Percentiles rank a stretch among this genome's conserved stretches.
phyloP scores from a whole-genome alignment of 257 asterid species.

The Solanum sparsipilum region DNA sequence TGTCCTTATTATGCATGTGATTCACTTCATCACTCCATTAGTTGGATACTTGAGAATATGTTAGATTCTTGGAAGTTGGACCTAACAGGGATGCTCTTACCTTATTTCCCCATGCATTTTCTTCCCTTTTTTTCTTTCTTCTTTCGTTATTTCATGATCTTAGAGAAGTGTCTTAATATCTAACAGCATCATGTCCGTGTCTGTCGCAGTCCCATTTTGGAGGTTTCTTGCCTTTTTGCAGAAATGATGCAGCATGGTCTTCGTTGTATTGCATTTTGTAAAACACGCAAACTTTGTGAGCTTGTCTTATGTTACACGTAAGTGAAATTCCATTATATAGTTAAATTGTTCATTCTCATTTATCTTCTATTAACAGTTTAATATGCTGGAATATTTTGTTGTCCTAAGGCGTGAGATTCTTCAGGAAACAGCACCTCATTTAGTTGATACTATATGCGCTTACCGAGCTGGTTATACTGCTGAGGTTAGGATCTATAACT shows the following conservation, averaged over 20 bases:
- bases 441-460: constrained; percentile 49
- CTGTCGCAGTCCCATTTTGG: constrained; percentile 74
- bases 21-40: not conserved
- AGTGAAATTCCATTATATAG: constrained; percentile 16
- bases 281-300: constrained; percentile 93
- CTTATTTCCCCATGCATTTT: not conserved
- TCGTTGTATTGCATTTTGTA: constrained; percentile 94
- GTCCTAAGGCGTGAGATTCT: constrained; percentile 76
- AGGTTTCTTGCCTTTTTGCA: constrained; percentile 73
- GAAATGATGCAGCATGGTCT: constrained; percentile 97
- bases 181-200: not conserved
- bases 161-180: not conserved
- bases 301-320: constrained; percentile 92
- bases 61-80: not conserved
- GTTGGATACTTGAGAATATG: not conserved
- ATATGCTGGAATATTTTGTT: constrained; percentile 8
- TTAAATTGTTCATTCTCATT: not conserved
- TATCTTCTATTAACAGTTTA: constrained; percentile 8
- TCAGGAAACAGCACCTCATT: constrained; percentile 58
- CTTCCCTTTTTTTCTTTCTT: not conserved
- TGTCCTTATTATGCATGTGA: not conserved
- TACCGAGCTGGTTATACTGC: constrained; percentile 90
- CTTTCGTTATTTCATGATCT: not conserved
- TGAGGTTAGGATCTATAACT: constrained; percentile 50
- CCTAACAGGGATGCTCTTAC: not conserved